Base-by-base conservation (phyloP, 2,329 filamentous ascomycete species). In the Davidsoniella eucalypti region DNA sequence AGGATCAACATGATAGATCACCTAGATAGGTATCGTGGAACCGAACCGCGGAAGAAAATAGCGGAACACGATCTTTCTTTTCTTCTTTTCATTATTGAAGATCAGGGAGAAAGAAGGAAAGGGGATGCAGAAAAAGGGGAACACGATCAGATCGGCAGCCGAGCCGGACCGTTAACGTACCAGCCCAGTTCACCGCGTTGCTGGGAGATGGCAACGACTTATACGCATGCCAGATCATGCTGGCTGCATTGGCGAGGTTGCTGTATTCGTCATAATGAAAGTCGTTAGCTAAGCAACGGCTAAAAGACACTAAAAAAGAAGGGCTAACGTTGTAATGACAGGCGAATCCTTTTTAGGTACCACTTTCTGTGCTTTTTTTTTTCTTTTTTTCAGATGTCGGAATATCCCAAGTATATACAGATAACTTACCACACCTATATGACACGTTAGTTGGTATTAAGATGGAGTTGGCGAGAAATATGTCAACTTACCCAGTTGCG, bases 191-290 rank as follows among this genome's bases (percentile, higher is more conserved):
- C 18, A 86, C 82, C 14, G 75, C 65, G 38, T 67, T 73, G 47
- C 76, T 80, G 1, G 84, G 82, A 0, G 68, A 63, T 1, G 78
- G 73, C 12, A 90, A 69, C 7, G 83, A 84, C 61, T 84, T 81
- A 60, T 82, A 84, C 3, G 80, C 82, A 60, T 92, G 82, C 81
- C 84, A 90, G 55, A 90, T 69, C 25, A 90, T 71, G 3, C 84
- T 80, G 6, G 85, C 78, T 3, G 79, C 67, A 61, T 90, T 92
- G 56, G 84, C 71, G 44, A 87, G 73, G 63, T 92, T 90, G 64
- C 82, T 86, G 12, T 12, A 33, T 33, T 33, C 12, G 12, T 33
- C 29, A 33, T 33, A 33, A 33, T 3, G 8, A 33, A 57, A 21
- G 4, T 37, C 23, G 33, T 47, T 21, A 39, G 33, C 33, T 18